These are phyloP conservation scores for Huntiella omanensis DNA, from an alignment of 2,329 filamentous ascomycete genomes.

Conservation along the genomic window DNA sequence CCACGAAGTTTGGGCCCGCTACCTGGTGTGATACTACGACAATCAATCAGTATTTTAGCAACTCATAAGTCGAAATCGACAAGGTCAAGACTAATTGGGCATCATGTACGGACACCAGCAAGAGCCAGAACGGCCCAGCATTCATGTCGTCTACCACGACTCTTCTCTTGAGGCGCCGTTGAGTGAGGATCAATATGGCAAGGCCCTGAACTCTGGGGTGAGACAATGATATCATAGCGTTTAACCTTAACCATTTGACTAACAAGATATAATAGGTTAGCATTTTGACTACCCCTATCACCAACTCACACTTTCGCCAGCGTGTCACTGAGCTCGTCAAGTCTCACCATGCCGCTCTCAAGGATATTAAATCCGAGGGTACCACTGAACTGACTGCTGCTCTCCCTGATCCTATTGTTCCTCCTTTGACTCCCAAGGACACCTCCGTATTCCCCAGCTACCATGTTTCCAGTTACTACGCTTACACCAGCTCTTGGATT, in stretches of 20 bases:
- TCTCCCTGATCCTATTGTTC: constrained; percentile 37
- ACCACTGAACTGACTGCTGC: constrained; percentile 26
- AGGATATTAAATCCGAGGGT: constrained; percentile 21
- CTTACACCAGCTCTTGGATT: constrained; percentile 77
- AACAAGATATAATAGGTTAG: neutral
- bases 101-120: constrained; percentile 3
- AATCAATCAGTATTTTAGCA: no score
- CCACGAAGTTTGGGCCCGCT: no score
- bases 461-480: constrained; percentile 54
- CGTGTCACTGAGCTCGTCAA: constrained; percentile 46
- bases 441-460: constrained; percentile 52
- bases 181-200: constrained; percentile 42
- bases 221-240: constrained; percentile 16
- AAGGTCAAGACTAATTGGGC: neutral
- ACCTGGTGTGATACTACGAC: no score
- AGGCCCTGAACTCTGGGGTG: constrained; percentile 52
- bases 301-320: constrained; percentile 51
- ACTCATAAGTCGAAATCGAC: no score
- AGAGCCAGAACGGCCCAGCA: constrained; percentile 2
- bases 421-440: constrained; percentile 61
- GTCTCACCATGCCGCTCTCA: constrained; percentile 30
- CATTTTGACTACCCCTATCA: constrained; percentile 49
- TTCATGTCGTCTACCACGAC: constrained; percentile 47
- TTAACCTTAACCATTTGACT: neutral
- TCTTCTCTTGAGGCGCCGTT: constrained; percentile 41